Conservation (phyloP, 1,139 yeast genomes). For the Hyphopichia khmerensis region DNA sequence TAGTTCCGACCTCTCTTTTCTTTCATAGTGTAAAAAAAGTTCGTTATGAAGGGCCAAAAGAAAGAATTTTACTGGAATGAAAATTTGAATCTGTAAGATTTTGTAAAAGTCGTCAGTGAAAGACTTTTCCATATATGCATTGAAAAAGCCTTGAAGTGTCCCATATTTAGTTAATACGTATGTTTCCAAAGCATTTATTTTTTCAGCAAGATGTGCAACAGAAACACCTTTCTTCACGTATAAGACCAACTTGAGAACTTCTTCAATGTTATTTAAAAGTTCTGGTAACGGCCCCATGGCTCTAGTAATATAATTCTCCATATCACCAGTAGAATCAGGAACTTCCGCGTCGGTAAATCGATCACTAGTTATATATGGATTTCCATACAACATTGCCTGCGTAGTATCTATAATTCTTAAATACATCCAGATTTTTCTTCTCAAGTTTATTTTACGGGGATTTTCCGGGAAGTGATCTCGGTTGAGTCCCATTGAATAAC, state of each 20-base stretch:
- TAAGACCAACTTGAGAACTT: constrained; percentile 2
- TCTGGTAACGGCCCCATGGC: background rate
- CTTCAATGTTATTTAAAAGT: background rate
- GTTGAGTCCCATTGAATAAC: constrained; percentile 34
- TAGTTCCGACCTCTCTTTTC: constrained; percentile 12
- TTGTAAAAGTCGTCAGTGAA: constrained; percentile 6
- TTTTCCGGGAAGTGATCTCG: constrained; percentile 15
- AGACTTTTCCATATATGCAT: constrained; percentile 11
- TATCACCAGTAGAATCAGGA: background rate
- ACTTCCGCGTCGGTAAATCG: constrained; percentile 17
- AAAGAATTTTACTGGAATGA: constrained; percentile 18
- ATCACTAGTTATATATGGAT: constrained; percentile 9
- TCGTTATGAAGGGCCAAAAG: constrained; percentile 22
- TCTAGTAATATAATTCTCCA: background rate
- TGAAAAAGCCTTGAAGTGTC: constrained; percentile 8
- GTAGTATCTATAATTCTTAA: constrained; percentile 4
- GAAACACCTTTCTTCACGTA: constrained; percentile 3
- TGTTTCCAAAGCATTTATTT: constrained; percentile 4
- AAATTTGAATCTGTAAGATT: constrained; percentile 12
- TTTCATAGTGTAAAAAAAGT: constrained; percentile 22
- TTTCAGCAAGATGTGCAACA: constrained; percentile 1
- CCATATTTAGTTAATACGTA: constrained; percentile 3
- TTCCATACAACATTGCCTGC: constrained; percentile 3
- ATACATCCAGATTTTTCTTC: constrained; percentile 17
- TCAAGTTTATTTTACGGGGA: constrained; percentile 5